Evolutionary conservation across 305 asterid species (phyloP).

Genomic region (Rubia balearica): DNA sequence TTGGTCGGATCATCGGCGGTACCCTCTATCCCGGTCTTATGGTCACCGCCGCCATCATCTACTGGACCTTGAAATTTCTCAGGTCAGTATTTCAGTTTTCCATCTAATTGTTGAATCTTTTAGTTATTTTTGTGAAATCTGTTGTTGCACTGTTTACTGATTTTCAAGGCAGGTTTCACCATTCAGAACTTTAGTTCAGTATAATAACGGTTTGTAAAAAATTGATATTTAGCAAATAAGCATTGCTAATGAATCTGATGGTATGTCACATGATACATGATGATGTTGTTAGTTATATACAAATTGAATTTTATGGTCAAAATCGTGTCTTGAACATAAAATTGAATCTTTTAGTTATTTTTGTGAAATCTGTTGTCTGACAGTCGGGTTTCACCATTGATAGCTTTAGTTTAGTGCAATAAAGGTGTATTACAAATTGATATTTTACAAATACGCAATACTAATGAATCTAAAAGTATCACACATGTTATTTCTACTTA

Average conservation of each 20-base stretch:
- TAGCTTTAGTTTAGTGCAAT: neutral
- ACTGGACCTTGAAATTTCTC: conserved; percentile 72
- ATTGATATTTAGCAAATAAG: too few species aligned
- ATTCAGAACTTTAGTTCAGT: neutral
- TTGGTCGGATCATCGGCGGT: conserved; percentile 91
- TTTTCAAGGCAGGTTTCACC: neutral
- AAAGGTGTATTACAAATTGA: neutral
- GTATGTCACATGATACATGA: too few species aligned
- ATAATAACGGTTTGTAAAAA: too few species aligned
- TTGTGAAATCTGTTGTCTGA: too few species aligned
- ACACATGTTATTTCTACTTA: neutral
- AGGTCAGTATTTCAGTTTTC: conserved; percentile 34
- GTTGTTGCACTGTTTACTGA: neutral
- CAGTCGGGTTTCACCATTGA: too few species aligned
- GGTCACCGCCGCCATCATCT: conserved; percentile 94
- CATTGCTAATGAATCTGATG: too few species aligned
- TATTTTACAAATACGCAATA: neutral
- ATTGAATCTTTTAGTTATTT: too few species aligned
- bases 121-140: neutral
- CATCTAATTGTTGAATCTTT: neutral
- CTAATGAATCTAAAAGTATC: neutral
- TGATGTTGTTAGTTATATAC: too few species aligned
- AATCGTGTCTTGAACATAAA: too few species aligned
- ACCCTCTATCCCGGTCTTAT: conserved; percentile 96
- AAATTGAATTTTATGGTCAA: too few species aligned